Conservation (phyloP, 2,329 filamentous ascomycete species). For the Penicillium brasilianum region DNA sequence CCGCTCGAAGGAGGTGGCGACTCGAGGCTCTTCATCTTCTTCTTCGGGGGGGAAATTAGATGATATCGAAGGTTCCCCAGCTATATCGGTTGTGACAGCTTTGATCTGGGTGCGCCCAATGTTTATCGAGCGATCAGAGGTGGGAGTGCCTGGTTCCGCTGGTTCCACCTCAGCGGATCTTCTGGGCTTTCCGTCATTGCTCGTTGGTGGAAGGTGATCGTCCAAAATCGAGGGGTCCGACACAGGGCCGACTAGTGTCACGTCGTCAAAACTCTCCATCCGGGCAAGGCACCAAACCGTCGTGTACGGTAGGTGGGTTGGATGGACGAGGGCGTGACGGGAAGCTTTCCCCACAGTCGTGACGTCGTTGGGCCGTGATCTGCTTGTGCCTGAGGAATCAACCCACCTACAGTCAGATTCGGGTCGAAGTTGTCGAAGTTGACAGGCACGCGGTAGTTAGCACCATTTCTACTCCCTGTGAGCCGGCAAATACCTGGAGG, state of each 20-base stretch:
- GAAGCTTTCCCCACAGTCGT: conserved; percentile 15
- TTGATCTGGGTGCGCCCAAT: conserved; percentile 12
- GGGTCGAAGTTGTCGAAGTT: too few species aligned
- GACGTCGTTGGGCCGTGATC: conserved; percentile 3
- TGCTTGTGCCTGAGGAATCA: conserved; percentile 11
- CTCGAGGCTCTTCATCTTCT: conserved; percentile 51
- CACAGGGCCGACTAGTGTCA: conserved; percentile 33
- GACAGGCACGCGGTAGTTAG: too few species aligned
- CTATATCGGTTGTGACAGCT: conserved; percentile 25
- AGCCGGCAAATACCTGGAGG: too few species aligned
- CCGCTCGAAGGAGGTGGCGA: conserved; percentile 53
- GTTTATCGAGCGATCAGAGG: conserved; percentile 21
- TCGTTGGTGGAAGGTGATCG: conserved; percentile 19
- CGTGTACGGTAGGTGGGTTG: background rate
- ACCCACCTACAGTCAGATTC: too few species aligned
- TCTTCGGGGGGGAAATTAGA: conserved; percentile 41
- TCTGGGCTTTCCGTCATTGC: conserved; percentile 17
- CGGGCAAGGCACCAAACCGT: background rate
- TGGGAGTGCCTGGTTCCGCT: conserved; percentile 20
- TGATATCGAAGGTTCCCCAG: conserved; percentile 23
- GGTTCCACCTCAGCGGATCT: conserved; percentile 21
- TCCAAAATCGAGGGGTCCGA: conserved; percentile 23
- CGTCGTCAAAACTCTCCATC: conserved; percentile 50
- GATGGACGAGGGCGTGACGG: background rate
- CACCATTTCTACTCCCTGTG: too few species aligned